These are phyloP conservation scores for Clarkia xantiana DNA, from an alignment of 345 rosid genomes.

Conservation along the genomic window DNA sequence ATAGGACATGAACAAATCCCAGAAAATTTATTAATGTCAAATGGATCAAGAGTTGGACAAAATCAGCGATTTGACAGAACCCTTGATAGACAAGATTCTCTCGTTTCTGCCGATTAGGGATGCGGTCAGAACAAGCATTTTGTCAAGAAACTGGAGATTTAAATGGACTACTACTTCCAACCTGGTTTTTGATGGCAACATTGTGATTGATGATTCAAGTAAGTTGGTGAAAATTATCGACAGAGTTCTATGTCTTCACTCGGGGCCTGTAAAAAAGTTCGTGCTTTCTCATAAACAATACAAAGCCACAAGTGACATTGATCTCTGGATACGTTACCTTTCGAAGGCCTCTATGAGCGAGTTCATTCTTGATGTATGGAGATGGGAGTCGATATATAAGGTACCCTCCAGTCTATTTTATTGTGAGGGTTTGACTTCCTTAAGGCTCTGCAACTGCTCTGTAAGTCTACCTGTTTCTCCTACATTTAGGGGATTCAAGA, in stretches of 20 bases:
- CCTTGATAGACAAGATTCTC: conserved; percentile 1
- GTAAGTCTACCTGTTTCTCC: too few species aligned
- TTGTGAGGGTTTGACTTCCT: too few species aligned
- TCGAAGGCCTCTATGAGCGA: background rate
- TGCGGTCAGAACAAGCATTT: conserved; percentile 4
- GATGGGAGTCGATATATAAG: too few species aligned
- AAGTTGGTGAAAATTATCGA: background rate
- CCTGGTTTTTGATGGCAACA: background rate
- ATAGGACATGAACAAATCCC: background rate
- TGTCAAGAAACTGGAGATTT: conserved; percentile 8
- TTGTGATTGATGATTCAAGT: too few species aligned
- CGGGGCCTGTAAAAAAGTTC: background rate
- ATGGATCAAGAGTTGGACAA: background rate
- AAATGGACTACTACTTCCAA: background rate
- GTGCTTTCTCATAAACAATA: background rate
- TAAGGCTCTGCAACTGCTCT: too few species aligned
- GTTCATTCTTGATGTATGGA: too few species aligned
- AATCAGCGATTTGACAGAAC: background rate
- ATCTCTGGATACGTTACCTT: background rate
- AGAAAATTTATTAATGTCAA: too few species aligned
- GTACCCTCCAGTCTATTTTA: too few species aligned
- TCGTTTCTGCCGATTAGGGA: conserved; percentile 4
- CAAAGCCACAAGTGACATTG: background rate
- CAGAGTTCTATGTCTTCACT: background rate
- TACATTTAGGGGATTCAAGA: too few species aligned